Conservation (phyloP, 176 grass and related monocot genomes). For the Tuctoria greenei region DNA sequence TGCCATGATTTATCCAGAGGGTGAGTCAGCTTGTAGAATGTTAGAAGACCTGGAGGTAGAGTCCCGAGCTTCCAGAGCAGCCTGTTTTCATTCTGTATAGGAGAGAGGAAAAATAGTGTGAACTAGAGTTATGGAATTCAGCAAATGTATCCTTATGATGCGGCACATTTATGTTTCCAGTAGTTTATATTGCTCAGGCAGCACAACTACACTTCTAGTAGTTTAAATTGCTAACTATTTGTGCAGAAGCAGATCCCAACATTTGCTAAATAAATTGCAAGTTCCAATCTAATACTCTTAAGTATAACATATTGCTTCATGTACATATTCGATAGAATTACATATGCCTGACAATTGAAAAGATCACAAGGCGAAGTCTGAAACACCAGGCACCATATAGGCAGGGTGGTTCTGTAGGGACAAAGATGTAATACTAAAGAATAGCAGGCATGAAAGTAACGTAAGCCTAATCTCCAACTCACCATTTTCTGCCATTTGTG, state of each 20-base stretch:
- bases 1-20: slow-evolving; percentile 57
- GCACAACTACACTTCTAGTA: not conserved
- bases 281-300: slow-evolving; percentile 11
- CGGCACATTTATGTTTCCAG: too few relatives aligned
- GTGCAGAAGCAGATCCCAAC: not conserved
- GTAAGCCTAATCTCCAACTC: slow-evolving; percentile 22
- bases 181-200: not conserved
- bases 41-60: slow-evolving; percentile 40
- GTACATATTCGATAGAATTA: not conserved
- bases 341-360: not conserved
- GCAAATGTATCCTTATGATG: not conserved
- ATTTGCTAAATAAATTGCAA: not conserved
- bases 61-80: slow-evolving; percentile 56
- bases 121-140: slow-evolving; percentile 3
- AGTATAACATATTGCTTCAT: not conserved
- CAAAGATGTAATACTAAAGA: slow-evolving; percentile 5
- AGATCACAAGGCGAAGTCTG: not conserved
- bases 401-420: not conserved
- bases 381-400: slow-evolving; percentile 1
- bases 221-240: slow-evolving; percentile 5
- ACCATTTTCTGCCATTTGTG: slow-evolving; percentile 76
- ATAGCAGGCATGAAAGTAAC: not conserved
- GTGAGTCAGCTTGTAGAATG: slow-evolving; percentile 55
- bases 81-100: slow-evolving; percentile 46
- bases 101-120: not conserved